A percentile compares a stretch with the other conserved stretches of the same genome.
phyloP scores from a whole-genome alignment of 2,329 filamentous ascomycete genomes.

The Talaromyces pinophilus region DNA sequence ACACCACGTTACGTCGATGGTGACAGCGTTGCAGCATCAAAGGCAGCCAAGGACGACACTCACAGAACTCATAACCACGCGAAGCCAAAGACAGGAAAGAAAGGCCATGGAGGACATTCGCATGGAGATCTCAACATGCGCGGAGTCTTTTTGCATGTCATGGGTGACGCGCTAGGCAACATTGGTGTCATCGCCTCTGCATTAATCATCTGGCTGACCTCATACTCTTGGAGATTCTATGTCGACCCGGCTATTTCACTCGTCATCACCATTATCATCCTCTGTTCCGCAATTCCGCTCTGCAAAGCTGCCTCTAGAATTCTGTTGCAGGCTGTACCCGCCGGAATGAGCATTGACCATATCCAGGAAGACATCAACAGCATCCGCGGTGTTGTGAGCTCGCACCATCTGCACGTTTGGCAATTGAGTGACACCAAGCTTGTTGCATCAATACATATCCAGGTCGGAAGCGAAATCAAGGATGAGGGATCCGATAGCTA shows the following conservation, averaged over 20 bases:
- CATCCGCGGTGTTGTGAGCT: conserved; percentile 82
- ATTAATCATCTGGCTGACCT: conserved; percentile 86
- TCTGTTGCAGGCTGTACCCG: conserved; percentile 88
- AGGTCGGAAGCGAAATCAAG: conserved; percentile 86
- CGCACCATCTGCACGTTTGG: conserved; percentile 97
- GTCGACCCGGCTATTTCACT: conserved; percentile 90
- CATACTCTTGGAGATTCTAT: conserved; percentile 79
- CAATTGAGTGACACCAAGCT: conserved; percentile 94
- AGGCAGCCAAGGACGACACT: conserved; percentile 33
- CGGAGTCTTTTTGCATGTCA: conserved; percentile 67
- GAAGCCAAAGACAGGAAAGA: conserved; percentile 65
- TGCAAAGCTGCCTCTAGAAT: conserved; percentile 67
- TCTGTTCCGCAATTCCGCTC: conserved; percentile 53
- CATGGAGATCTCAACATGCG: conserved; percentile 84
- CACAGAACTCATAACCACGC: conserved; percentile 77
- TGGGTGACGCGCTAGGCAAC: conserved; percentile 52
- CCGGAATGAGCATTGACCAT: conserved; percentile 82
- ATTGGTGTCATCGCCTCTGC: conserved; percentile 61
- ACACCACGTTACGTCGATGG: conserved; percentile 38
- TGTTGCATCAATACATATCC: conserved; percentile 89
- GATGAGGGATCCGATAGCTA: conserved; percentile 76
- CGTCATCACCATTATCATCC: conserved; percentile 80
- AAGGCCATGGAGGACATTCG: conserved; percentile 51
- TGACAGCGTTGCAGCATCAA: conserved; percentile 24
- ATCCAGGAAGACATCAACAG: conserved; percentile 88